Evolutionary conservation across 192 early-diverging fungal genomes (phyloP), one percentile per base, ranked within the genome.

Genomic region (Oehlia diaphana): DNA sequence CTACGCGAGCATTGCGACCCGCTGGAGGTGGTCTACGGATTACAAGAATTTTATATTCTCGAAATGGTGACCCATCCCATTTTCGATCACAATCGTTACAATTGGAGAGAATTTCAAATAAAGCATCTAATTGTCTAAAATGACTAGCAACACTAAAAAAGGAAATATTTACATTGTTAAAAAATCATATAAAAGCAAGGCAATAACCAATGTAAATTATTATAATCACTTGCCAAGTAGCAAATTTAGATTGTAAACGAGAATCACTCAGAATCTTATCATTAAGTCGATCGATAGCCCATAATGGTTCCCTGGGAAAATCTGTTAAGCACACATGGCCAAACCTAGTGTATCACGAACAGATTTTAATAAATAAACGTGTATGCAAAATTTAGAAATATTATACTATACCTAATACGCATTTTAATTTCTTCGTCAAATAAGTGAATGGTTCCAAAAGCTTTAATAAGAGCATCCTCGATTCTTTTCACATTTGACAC

Each of bases 301-400:
- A 78, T 77, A 70, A 79, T 16, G n/a, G 35, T 68, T 81, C 76
- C 2, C 66, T 81, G 0, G 81, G 80, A 37, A 83, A 85, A 76
- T 83, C 68, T 7, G 83, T 77, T 21, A 87, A 47, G 64, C 77
- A 82, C 21, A 85, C 77, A 26, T 85, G 83, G 26, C 86, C 86
- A 82, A 84, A 87, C 0, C 82, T 83, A 33, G 23, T 2, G 13
- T 26, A 42, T 37, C 21, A 42, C 16, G 37, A 28, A 71, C 44
- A 47, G 1, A 47, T 47, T 47, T 28, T 10, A 49, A 73, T 23
- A 73, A 53, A 58, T 33, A 23, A 73, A 31, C 33, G 0, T 47
- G 21, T 35, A 21, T 33, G 10, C 10, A 12, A 2, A 12, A 47
- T 12, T 47, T 47, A 47, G 2, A 47, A 62, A 63, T 58, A 23